A percentile compares a stretch with the other conserved stretches of the same genome.
phyloP scores from a whole-genome alignment of 2,329 filamentous ascomycete species.

The Curvularia verruculosa region DNA sequence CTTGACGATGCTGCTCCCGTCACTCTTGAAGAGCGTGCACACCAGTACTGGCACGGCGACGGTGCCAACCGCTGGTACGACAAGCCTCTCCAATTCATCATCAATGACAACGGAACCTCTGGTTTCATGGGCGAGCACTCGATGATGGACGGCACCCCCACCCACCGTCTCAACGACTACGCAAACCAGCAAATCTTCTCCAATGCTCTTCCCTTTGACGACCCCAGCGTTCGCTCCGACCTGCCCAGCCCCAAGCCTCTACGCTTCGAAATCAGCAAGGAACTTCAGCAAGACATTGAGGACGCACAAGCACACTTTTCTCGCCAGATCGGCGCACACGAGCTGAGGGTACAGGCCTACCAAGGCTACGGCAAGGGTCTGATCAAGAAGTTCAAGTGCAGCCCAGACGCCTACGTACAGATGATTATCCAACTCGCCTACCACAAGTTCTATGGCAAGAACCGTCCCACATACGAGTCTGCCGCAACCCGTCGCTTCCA shows the following conservation, averaged over 20 bases:
- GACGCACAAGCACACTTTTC: slow-evolving; percentile 79
- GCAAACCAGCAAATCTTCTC: slow-evolving; percentile 89
- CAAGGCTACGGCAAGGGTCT: slow-evolving; percentile 97
- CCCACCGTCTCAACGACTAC: slow-evolving; percentile 95
- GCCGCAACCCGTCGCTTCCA: slow-evolving; percentile 95
- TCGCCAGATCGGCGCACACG: slow-evolving; percentile 81
- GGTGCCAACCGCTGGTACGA: slow-evolving; percentile 96
- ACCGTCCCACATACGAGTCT: slow-evolving; percentile 96
- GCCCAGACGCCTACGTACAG: slow-evolving; percentile 95
- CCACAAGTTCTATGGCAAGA: slow-evolving; percentile 98
- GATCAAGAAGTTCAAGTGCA: slow-evolving; percentile 99
- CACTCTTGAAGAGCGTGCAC: slow-evolving; percentile 92
- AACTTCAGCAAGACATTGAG: slow-evolving; percentile 78
- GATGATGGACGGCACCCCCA: slow-evolving; percentile 99
- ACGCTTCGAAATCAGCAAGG: slow-evolving; percentile 76
- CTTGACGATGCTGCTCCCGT: slow-evolving; percentile 90
- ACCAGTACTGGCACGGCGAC: slow-evolving; percentile 98
- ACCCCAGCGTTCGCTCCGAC: slow-evolving; percentile 77
- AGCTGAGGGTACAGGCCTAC: slow-evolving; percentile 92
- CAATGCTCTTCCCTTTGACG: slow-evolving; percentile 90
- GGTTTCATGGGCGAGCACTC: slow-evolving; percentile 99
- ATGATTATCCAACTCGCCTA: slow-evolving; percentile 99
- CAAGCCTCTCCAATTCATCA: slow-evolving; percentile 96
- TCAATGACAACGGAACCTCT: slow-evolving; percentile 97
- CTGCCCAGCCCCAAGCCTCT: slow-evolving; percentile 80